These are phyloP conservation scores for Exserohilum turcica DNA, from an alignment of 2,329 filamentous ascomycete genomes.

Conservation along the genomic window DNA sequence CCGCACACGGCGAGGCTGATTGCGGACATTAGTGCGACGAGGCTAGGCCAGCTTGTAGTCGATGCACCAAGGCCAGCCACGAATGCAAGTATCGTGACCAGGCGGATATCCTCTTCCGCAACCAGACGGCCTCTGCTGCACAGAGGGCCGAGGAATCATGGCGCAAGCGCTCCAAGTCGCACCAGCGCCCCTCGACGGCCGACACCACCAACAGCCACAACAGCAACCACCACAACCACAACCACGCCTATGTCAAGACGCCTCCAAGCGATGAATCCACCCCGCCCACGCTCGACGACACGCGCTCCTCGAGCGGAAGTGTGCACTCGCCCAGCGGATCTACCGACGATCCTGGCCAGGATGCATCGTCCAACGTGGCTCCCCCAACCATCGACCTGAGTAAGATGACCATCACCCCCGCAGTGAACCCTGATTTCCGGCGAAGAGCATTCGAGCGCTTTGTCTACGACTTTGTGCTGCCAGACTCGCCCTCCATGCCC, in stretches of 20 bases:
- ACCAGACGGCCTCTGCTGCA: slow-evolving; percentile 41
- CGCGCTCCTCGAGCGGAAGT: slow-evolving; percentile 12
- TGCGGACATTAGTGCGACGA: slow-evolving; percentile 37
- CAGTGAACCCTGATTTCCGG: slow-evolving; percentile 25
- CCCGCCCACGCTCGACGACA: slow-evolving; percentile 8
- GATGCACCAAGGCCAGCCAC: slow-evolving; percentile 35
- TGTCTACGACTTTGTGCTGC: slow-evolving; percentile 39
- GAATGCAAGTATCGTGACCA: slow-evolving; percentile 44
- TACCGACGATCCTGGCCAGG: slow-evolving; percentile 2
- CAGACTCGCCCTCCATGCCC: slow-evolving; percentile 22
- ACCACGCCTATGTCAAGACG: slow-evolving; percentile 14
- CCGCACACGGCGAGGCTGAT: slow-evolving; percentile 3
- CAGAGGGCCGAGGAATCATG: slow-evolving; percentile 43
- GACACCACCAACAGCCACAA: too few relatives aligned
- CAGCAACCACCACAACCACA: too few relatives aligned
- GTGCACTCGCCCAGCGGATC: slow-evolving; percentile 8
- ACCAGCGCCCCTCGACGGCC: slow-evolving; percentile 21
- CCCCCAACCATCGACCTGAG: slow-evolving; percentile 11
- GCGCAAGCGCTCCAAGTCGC: slow-evolving; percentile 40
- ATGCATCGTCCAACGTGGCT: neutral
- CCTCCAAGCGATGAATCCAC: slow-evolving; percentile 21
- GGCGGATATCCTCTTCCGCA: slow-evolving; percentile 40
- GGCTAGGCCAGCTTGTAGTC: slow-evolving; percentile 35
- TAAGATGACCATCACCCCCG: slow-evolving; percentile 19
- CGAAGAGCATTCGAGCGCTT: slow-evolving; percentile 39